Evolutionary conservation across 2,329 filamentous ascomycete genomes (phyloP).

Genomic region (Trichophyton schoenleinii): DNA sequence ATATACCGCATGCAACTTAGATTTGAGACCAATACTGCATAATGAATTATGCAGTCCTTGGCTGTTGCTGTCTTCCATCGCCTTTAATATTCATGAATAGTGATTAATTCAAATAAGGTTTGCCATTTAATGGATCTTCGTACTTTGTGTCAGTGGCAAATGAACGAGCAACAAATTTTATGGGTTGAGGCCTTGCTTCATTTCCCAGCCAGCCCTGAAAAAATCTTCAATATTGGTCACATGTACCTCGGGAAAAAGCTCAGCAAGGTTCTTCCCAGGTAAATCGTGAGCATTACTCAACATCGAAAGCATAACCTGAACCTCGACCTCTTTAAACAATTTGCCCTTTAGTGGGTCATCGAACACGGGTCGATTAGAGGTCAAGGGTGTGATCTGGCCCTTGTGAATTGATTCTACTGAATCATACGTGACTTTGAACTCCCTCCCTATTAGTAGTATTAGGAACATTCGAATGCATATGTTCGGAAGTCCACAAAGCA

Average conservation of each 20-base stretch:
- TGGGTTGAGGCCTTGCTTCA: background rate
- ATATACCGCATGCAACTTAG: too few relatives aligned
- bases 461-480: background rate
- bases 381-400: background rate
- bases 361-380: background rate
- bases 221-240: background rate
- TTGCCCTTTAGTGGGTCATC: background rate
- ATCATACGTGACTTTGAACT: slow-evolving; percentile 1
- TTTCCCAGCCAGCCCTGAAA: background rate
- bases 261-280: background rate
- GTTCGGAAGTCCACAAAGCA: background rate
- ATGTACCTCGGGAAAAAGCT: background rate
- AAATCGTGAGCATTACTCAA: background rate
- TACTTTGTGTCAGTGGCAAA: too few relatives aligned
- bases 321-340: background rate
- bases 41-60: too few relatives aligned
- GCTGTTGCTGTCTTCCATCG: too few relatives aligned
- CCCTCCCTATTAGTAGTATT: background rate
- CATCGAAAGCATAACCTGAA: slow-evolving; percentile 3
- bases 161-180: background rate
- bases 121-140: too few relatives aligned
- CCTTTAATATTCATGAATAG: too few relatives aligned
- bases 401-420: background rate
- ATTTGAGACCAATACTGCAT: too few relatives aligned
- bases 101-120: too few relatives aligned